These are phyloP conservation scores for Candida loeiensis DNA, from an alignment of 805 yeast species.

Conservation along the genomic window DNA sequence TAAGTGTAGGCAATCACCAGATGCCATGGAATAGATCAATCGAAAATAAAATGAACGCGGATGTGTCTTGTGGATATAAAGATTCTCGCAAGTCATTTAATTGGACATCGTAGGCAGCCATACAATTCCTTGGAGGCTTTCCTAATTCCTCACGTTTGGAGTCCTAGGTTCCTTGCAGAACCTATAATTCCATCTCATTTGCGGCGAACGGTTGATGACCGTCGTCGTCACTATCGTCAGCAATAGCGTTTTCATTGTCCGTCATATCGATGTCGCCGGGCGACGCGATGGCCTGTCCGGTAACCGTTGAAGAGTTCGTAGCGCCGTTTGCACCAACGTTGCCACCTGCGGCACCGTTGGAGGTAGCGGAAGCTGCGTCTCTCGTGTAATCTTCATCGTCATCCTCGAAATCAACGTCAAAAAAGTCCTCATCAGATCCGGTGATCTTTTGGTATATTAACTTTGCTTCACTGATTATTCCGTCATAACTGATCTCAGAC, in stretches of 20 bases:
- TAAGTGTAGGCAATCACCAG: neutral
- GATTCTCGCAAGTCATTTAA: no score
- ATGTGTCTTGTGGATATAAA: no score
- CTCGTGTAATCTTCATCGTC: constrained; percentile 57
- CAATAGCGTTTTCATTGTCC: constrained; percentile 20
- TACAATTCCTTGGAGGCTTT: no score
- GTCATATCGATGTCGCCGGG: constrained; percentile 5
- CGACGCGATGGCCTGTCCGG: constrained; percentile 3
- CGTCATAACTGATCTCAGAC: constrained; percentile 87
- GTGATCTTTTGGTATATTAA: constrained; percentile 72
- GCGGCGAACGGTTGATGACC: constrained; percentile 44
- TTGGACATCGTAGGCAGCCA: neutral
- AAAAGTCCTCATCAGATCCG: constrained; percentile 93
- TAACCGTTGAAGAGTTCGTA: neutral
- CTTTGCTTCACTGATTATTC: constrained; percentile 78
- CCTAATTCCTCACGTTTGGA: no score
- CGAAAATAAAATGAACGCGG: no score
- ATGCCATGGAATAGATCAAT: no score
- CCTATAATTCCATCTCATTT: constrained; percentile 39
- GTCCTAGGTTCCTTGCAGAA: no score
- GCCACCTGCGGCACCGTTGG: constrained; percentile 7
- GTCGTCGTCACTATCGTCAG: constrained; percentile 23
- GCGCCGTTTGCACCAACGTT: constrained; percentile 15
- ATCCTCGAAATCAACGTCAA: constrained; percentile 94
- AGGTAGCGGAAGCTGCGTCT: constrained; percentile 5